Evolutionary conservation across 1,139 yeast genomes (phyloP), one percentile per base, ranked within the genome.

Genomic region (Martiniozyma asiatica): DNA sequence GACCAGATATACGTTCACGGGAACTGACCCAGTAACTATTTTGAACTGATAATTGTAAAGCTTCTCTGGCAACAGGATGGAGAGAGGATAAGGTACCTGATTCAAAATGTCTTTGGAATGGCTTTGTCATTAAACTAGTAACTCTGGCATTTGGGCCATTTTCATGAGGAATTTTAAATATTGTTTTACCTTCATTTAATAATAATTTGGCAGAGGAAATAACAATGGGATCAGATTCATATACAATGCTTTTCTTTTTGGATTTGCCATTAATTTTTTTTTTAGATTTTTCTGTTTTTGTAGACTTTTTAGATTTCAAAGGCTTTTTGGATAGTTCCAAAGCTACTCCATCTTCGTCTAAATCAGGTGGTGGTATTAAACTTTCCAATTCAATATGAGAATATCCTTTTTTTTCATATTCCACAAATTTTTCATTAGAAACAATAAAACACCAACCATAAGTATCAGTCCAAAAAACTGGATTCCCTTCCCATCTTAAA

Each of bases 1-100:
- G 99, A 14, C 70, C 70, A 54, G 61, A 65, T 24, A 89, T 82
- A 37, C 99, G 64, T 39, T 77, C 85, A 37, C 99, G 63, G 16
- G 92, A 73, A 6, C 95, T 81, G 50, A 79, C 73, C 99, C 98
- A 92, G 52, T 92, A 92, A 13, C 95, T 74, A 25, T 93, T 85
- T 14, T 76, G 64, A 1, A 85, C 73, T 40, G 82, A 84, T 44
- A 84, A 64, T 19, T 69, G 61, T 32, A 92, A 59, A 4, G 94
- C 94, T 35, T 80, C 79, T 35, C 67, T 65, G 0, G 97, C 96
- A 37, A 74, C 61, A 8, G 70, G 68, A 36, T 69, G 79, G 39
- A 74, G 75, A 0, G 96, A 82, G 1, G 77, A 67, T 33, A 92
- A 53, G 0, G 73, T 56, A 0, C 82, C 87, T 35, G 73, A 69